Conservation (phyloP, 2,329 filamentous ascomycete species). For the Amauroascus verrucosus region DNA sequence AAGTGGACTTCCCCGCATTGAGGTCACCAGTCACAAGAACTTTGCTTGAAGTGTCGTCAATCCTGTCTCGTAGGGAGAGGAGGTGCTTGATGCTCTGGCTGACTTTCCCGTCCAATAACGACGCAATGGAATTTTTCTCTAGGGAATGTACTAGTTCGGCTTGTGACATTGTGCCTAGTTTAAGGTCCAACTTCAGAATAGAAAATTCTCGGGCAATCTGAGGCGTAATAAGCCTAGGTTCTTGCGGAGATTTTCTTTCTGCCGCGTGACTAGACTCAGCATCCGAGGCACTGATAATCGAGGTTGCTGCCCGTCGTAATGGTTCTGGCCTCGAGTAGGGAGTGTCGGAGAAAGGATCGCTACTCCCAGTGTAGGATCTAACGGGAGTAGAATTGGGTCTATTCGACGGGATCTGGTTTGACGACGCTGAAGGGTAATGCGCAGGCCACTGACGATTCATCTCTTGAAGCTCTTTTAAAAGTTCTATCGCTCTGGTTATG, state of each 20-base stretch:
- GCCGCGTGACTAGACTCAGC: slow-evolving; percentile 64
- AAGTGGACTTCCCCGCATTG: slow-evolving; percentile 96
- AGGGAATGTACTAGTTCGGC: slow-evolving; percentile 87
- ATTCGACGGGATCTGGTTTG: slow-evolving; percentile 21
- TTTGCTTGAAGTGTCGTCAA: slow-evolving; percentile 95
- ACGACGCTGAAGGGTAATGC: slow-evolving; percentile 65
- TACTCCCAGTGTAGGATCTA: slow-evolving; percentile 25
- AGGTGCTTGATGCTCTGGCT: slow-evolving; percentile 88
- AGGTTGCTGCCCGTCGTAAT: slow-evolving; percentile 62
- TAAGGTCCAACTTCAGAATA: slow-evolving; percentile 85
- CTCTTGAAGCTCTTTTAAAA: slow-evolving; percentile 70
- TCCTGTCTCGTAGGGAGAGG: slow-evolving; percentile 74
- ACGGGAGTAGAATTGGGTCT: slow-evolving; percentile 30
- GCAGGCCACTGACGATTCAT: slow-evolving; percentile 91
- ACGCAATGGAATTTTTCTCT: slow-evolving; percentile 82
- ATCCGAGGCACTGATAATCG: slow-evolving; percentile 48
- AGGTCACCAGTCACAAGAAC: slow-evolving; percentile 91
- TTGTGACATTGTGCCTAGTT: slow-evolving; percentile 76
- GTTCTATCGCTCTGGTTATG: slow-evolving; percentile 76
- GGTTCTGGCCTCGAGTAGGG: slow-evolving; percentile 39
- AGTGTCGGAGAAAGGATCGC: slow-evolving; percentile 20
- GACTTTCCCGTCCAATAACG: slow-evolving; percentile 86
- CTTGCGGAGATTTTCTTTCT: slow-evolving; percentile 51
- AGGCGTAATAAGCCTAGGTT: slow-evolving; percentile 77
- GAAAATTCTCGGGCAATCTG: slow-evolving; percentile 95